Conservation (phyloP, 306 rosid species). For the Clitoria ternatea region DNA sequence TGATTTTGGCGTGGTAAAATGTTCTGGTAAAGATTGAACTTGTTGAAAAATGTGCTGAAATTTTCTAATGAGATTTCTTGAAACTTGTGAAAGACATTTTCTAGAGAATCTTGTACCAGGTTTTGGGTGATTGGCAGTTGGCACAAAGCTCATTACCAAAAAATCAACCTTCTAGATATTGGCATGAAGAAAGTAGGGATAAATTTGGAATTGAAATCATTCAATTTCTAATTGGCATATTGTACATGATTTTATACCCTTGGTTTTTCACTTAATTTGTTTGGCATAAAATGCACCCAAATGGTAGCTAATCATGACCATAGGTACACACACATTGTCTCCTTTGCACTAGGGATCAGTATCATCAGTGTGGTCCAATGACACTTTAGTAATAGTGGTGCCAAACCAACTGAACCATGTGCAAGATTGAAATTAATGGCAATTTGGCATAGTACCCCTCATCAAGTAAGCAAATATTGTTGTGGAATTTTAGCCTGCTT, state of each 20-base stretch:
- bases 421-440: not conserved
- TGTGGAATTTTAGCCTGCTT: conserved; percentile 26
- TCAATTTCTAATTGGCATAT: not conserved
- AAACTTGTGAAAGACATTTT: not conserved
- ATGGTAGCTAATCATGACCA: conserved; percentile 24
- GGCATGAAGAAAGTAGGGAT: not conserved
- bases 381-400: not conserved
- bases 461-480: not conserved
- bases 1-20: not conserved
- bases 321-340: conserved; percentile 29
- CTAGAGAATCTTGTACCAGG: not conserved
- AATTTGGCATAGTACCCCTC: not conserved
- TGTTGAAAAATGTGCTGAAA: not conserved
- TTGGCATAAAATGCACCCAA: not conserved
- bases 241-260: not conserved
- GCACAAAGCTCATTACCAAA: not conserved
- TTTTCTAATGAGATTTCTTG: not conserved
- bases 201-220: not conserved
- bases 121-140: not conserved
- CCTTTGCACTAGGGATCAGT: not conserved
- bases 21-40: not conserved
- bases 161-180: not conserved
- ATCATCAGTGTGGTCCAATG: conserved; percentile 5
- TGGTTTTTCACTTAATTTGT: not conserved
- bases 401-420: conserved; percentile 23